phyloP scores from a whole-genome alignment of 1,139 yeast species.

The Diutina mesorugosa region DNA sequence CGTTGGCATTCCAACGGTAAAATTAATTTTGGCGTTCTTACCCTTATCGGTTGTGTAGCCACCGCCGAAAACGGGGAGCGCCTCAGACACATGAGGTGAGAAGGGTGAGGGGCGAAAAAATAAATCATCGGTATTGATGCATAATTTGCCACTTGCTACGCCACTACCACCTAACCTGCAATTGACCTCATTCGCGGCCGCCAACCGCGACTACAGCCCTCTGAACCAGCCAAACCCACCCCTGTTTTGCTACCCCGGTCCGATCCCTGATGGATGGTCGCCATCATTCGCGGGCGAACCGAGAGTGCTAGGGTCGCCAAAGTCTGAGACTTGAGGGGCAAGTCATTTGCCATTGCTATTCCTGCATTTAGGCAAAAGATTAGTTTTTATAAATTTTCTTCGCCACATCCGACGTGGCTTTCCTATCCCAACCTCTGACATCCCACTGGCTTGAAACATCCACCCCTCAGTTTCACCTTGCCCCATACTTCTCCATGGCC shows the following conservation, averaged over 20 bases:
- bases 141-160: not conserved
- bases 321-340: not conserved
- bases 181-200: not conserved
- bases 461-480: not conserved
- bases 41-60: too few species aligned
- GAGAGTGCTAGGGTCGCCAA: too few species aligned
- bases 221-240: not conserved
- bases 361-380: not conserved
- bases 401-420: not conserved
- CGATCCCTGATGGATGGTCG: not conserved
- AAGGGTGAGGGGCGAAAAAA: not conserved
- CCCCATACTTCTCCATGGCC: not conserved
- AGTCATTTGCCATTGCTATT: not conserved
- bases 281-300: not conserved
- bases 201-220: not conserved
- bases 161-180: not conserved
- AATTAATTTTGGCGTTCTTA: too few species aligned
- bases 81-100: not conserved
- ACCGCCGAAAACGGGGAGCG: not conserved
- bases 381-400: not conserved
- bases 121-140: not conserved
- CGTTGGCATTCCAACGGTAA: too few species aligned
- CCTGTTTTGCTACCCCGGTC: not conserved
- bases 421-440: not conserved
- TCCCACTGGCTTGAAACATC: not conserved